Percentiles rank a stretch among this genome's conserved stretches.
Conservation (phyloP, 1,284 basidiomycete genomes). For the Ustilago sp. region DNA sequence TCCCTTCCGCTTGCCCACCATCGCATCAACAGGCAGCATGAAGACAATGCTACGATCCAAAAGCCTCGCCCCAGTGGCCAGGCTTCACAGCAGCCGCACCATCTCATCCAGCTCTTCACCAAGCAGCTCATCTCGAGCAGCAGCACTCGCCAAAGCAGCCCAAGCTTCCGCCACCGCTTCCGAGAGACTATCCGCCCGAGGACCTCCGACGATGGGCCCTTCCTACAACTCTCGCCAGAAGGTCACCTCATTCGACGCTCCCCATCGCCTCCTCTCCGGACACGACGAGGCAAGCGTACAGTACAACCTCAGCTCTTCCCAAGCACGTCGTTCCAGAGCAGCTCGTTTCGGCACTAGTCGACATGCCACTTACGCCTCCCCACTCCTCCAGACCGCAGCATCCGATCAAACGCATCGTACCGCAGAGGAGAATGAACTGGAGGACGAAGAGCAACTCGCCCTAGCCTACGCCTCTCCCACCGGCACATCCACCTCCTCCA, state of each 20-base stretch:
- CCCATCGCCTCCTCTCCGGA: slow-evolving; percentile 12
- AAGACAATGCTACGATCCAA: slow-evolving; percentile 20
- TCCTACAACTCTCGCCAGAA: slow-evolving; percentile 24
- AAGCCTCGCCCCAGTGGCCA: slow-evolving; percentile 1
- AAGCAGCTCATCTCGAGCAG: slow-evolving; percentile 32
- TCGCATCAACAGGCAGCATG: slow-evolving; percentile 11
- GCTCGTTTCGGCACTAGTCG: slow-evolving; percentile 43
- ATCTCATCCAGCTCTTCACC: slow-evolving; percentile 20
- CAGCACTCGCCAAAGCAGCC: slow-evolving; percentile 44
- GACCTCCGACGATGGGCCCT: slow-evolving; percentile 21
- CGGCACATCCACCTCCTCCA: slow-evolving; percentile 34
- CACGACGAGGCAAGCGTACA: slow-evolving; percentile 16
- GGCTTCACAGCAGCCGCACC: slow-evolving; percentile 8
- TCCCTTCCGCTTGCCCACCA: not conserved
- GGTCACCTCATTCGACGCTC: slow-evolving; percentile 13
- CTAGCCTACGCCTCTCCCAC: slow-evolving; percentile 33
- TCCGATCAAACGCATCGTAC: not conserved
- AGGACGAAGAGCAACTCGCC: slow-evolving; percentile 23
- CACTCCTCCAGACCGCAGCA: not conserved
- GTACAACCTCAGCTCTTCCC: slow-evolving; percentile 42
- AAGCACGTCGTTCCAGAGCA: slow-evolving; percentile 44
- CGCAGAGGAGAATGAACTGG: slow-evolving; percentile 8
- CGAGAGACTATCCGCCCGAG: slow-evolving; percentile 24
- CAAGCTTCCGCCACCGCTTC: slow-evolving; percentile 38
- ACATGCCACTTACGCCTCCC: slow-evolving; percentile 18